Evolutionary conservation across 1,284 basidiomycete genomes (phyloP).

Genomic region (Ceratobasidium papillatum): DNA sequence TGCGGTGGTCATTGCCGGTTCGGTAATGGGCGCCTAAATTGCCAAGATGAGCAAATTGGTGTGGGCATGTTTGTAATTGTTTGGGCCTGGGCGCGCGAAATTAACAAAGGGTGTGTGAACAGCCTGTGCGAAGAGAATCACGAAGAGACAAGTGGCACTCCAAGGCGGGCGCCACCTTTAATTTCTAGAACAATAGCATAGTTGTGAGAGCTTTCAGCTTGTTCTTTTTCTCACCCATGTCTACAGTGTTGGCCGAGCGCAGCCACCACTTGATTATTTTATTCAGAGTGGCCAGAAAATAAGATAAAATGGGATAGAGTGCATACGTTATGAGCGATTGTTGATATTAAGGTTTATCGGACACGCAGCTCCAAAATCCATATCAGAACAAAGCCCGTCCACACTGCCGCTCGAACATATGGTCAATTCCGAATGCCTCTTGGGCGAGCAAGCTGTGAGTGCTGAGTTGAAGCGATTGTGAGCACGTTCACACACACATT

Average conservation of each 20-base stretch:
- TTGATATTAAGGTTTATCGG: background rate
- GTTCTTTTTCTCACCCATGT: background rate
- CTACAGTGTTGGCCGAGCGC: background rate
- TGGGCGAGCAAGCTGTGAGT: background rate
- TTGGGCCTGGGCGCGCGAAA: background rate
- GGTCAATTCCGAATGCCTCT: background rate
- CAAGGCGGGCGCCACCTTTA: background rate
- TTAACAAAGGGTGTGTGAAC: slow-evolving; percentile 5
- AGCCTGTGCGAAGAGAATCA: background rate
- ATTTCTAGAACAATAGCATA: background rate
- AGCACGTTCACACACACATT: background rate
- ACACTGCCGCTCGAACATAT: background rate
- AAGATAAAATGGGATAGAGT: background rate
- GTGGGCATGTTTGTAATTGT: background rate
- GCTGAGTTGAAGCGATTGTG: background rate
- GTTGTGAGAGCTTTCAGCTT: background rate
- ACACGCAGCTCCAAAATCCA: background rate
- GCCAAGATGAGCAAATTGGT: background rate
- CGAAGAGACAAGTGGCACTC: background rate
- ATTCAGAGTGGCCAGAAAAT: background rate
- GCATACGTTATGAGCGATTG: background rate
- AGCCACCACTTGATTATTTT: background rate
- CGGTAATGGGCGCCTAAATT: slow-evolving; percentile 25
- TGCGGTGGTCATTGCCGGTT: slow-evolving; percentile 10
- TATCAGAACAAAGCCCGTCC: background rate